phyloP scores from a whole-genome alignment of 1,284 basidiomycete genomes.

The Trichosporon sp. region DNA sequence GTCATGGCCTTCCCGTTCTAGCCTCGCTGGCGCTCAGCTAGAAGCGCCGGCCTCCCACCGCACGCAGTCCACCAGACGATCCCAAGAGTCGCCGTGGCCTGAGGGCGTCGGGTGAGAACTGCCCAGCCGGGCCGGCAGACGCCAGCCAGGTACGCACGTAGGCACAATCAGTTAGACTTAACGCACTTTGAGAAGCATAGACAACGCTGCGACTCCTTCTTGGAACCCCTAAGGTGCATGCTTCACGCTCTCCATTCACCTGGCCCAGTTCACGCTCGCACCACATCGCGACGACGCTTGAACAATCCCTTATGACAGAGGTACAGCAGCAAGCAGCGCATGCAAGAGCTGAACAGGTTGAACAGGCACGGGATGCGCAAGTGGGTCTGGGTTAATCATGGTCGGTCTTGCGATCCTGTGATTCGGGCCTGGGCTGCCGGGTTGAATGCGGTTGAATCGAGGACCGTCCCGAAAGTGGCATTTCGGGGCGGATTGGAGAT shows the following conservation, averaged over 20 bases:
- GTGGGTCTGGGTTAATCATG: background rate
- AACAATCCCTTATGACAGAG: background rate
- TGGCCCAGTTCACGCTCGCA: background rate
- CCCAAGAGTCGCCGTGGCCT: background rate
- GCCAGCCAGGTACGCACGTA: background rate
- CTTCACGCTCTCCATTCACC: conserved; percentile 17
- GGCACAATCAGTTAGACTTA: background rate
- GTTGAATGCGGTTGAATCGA: background rate
- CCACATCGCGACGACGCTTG: background rate
- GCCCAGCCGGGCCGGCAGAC: background rate
- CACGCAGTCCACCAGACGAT: background rate
- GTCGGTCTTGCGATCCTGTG: background rate
- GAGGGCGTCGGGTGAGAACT: background rate
- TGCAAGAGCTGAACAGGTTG: too few relatives aligned
- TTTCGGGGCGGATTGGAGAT: background rate
- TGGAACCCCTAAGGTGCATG: background rate
- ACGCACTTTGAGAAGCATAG: background rate
- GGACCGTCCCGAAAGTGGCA: conserved; percentile 2
- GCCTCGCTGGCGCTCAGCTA: background rate
- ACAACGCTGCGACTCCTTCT: background rate
- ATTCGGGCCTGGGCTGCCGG: background rate
- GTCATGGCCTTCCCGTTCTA: background rate
- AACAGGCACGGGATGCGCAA: background rate
- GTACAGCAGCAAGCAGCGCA: too few relatives aligned
- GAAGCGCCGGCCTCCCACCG: background rate